A percentile compares a stretch with the other conserved stretches of the same genome.
phyloP scores from a whole-genome alignment of 1,284 basidiomycete genomes.

The Leucoagaricus sp. region DNA sequence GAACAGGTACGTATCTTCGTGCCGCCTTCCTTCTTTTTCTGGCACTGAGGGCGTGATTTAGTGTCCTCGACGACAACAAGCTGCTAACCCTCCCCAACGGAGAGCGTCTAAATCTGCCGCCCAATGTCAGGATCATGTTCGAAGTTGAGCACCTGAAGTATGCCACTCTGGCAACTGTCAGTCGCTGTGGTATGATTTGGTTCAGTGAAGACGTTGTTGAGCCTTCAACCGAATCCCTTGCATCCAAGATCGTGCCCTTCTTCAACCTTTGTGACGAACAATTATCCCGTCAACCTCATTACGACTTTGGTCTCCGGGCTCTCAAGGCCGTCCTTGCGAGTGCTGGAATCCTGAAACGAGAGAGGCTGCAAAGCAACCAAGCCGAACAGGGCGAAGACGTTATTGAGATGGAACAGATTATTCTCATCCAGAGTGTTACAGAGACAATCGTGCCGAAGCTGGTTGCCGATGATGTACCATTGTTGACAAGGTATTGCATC shows the following conservation, averaged over 20 bases:
- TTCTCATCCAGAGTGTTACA: conserved; percentile 98
- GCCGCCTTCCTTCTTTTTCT: background rate
- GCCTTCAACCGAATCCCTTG: conserved; percentile 88
- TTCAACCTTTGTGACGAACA: conserved; percentile 99
- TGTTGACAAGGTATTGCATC: conserved; percentile 77
- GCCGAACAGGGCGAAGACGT: conserved; percentile 48
- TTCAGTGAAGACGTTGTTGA: conserved; percentile 97
- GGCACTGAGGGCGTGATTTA: conserved; percentile 32
- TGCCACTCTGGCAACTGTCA: conserved; percentile 97
- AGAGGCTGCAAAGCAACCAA: conserved; percentile 64
- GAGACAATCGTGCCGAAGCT: conserved; percentile 99
- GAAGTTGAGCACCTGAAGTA: conserved; percentile 98
- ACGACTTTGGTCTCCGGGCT: conserved; percentile 98
- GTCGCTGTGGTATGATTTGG: conserved; percentile 99
- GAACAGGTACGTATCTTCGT: conserved; percentile 75
- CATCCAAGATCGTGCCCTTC: conserved; percentile 98
- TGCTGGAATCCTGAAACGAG: conserved; percentile 97
- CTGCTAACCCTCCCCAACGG: conserved; percentile 96
- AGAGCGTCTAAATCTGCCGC: conserved; percentile 95
- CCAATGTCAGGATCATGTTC: conserved; percentile 99
- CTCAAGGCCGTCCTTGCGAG: conserved; percentile 96
- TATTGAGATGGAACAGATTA: conserved; percentile 85
- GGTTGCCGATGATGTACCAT: conserved; percentile 95
- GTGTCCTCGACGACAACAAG: conserved; percentile 99
- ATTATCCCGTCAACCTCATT: conserved; percentile 96